Conservation (phyloP, 371 early-diverging fungal species). For the Lichtheimia hyalospora region DNA sequence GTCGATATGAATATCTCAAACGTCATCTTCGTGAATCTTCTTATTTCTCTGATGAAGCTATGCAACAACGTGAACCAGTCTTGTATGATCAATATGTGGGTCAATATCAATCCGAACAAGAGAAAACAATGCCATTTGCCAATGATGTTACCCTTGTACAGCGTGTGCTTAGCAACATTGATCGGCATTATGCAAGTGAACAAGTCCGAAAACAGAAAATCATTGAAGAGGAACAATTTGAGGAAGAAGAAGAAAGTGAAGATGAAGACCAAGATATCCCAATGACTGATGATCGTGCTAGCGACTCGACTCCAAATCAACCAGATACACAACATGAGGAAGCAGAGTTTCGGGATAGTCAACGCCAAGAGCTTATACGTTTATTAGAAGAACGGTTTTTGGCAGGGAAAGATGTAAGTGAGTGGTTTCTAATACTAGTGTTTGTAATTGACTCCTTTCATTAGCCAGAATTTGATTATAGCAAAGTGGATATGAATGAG, state of each 20-base stretch:
- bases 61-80: constrained; percentile 45
- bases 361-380: constrained; percentile 38
- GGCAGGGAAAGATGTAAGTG: constrained; percentile 48
- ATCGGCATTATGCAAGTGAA: constrained; percentile 33
- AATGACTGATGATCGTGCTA: constrained; percentile 12
- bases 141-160: constrained; percentile 42
- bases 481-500: constrained; percentile 41
- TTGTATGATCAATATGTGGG: constrained; percentile 53
- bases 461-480: constrained; percentile 41
- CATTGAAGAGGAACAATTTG: constrained; percentile 43
- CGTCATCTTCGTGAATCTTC: constrained; percentile 30
- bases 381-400: constrained; percentile 50
- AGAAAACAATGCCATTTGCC: constrained; percentile 32
- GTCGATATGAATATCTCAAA: constrained; percentile 43
- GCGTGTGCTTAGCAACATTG: constrained; percentile 43
- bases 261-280: constrained; percentile 20
- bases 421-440: neutral
- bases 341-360: constrained; percentile 27
- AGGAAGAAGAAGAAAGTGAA: constrained; percentile 53
- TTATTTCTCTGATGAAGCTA: constrained; percentile 48
- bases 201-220: constrained; percentile 28
- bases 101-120: constrained; percentile 32
- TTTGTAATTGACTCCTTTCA: neutral
- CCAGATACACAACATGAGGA: constrained; percentile 3
- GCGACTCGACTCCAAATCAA: neutral